A percentile compares a stretch with the other conserved stretches of the same genome.
phyloP scores from a whole-genome alignment of 1,284 basidiomycete species.

The Malassezia nana region DNA sequence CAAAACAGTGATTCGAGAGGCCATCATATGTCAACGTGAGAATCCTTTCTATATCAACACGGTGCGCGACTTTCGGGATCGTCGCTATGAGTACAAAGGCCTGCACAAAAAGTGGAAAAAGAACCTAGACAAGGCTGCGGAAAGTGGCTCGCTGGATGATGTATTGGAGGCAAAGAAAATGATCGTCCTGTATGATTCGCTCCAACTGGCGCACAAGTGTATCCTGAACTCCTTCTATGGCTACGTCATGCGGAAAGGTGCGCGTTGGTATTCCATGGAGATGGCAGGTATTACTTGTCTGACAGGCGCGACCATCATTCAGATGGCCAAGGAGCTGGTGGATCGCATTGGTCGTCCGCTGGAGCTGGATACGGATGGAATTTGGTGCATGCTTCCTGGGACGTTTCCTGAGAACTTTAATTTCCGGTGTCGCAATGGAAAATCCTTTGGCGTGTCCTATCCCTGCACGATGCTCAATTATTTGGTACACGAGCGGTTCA shows the following conservation, averaged over 20 bases:
- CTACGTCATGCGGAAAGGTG: constrained; percentile 99
- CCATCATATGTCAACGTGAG: constrained; percentile 94
- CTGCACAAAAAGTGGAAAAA: constrained; percentile 99
- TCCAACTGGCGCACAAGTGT: constrained; percentile 99
- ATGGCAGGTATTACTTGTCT: constrained; percentile 99
- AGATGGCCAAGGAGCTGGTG: constrained; percentile 91
- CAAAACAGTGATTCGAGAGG: constrained; percentile 81
- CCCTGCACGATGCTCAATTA: constrained; percentile 99
- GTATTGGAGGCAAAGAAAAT: constrained; percentile 97
- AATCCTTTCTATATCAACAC: constrained; percentile 99
- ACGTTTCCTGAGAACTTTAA: constrained; percentile 97
- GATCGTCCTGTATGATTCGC: constrained; percentile 97
- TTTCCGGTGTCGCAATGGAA: constrained; percentile 80
- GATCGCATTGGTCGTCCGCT: constrained; percentile 95
- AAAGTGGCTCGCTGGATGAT: constrained; percentile 56
- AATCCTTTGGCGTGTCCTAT: constrained; percentile 84
- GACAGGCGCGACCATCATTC: constrained; percentile 97
- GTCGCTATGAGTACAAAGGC: constrained; percentile 98
- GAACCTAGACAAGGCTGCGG: constrained; percentile 70
- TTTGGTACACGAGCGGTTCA: constrained; percentile 87
- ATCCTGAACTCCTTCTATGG: constrained; percentile 99
- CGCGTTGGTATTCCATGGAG: constrained; percentile 99
- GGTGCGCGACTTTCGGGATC: constrained; percentile 90
- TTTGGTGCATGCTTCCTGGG: constrained; percentile 99
- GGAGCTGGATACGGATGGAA: constrained; percentile 96